phyloP scores from a whole-genome alignment of 495 filamentous ascomycete genomes.

The Haplographium delicatum region DNA sequence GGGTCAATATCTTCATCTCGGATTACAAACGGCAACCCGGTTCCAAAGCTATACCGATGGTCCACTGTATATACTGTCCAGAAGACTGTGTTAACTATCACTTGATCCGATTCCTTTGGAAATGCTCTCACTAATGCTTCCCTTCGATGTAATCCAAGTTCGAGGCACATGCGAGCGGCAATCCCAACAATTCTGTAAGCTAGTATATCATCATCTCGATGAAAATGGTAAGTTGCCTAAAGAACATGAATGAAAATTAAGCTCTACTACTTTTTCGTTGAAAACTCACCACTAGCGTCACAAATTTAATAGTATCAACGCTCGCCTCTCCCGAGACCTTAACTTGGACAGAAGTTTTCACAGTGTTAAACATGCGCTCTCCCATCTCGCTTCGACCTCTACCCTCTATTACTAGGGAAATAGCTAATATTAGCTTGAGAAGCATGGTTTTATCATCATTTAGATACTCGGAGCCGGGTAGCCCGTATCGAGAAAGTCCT shows the following conservation, averaged over 20 bases:
- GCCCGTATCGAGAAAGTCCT: no score
- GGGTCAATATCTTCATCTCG: not conserved
- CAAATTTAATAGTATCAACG: not conserved
- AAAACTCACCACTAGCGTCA: not conserved
- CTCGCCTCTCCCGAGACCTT: no score
- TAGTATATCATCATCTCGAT: slow-evolving; percentile 67
- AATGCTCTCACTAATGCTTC: not conserved
- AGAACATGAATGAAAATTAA: no score
- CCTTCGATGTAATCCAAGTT: slow-evolving; percentile 65
- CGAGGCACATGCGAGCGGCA: slow-evolving; percentile 64
- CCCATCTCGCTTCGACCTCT: no score
- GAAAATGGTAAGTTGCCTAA: slow-evolving; percentile 80
- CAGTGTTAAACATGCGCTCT: no score
- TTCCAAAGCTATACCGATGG: not conserved
- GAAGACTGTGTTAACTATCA: not conserved
- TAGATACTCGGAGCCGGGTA: no score
- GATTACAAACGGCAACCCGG: not conserved
- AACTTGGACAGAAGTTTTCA: no score
- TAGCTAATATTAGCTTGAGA: no score
- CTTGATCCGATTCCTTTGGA: not conserved
- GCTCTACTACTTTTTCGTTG: slow-evolving; percentile 37
- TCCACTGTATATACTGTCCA: not conserved
- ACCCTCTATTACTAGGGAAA: no score
- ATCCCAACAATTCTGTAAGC: slow-evolving; percentile 72
- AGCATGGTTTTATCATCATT: no score